A percentile compares a stretch with the other conserved stretches of the same genome.
Conservation (phyloP, 1,284 basidiomycete genomes). For the Cutaneotrichosporon sp. region DNA sequence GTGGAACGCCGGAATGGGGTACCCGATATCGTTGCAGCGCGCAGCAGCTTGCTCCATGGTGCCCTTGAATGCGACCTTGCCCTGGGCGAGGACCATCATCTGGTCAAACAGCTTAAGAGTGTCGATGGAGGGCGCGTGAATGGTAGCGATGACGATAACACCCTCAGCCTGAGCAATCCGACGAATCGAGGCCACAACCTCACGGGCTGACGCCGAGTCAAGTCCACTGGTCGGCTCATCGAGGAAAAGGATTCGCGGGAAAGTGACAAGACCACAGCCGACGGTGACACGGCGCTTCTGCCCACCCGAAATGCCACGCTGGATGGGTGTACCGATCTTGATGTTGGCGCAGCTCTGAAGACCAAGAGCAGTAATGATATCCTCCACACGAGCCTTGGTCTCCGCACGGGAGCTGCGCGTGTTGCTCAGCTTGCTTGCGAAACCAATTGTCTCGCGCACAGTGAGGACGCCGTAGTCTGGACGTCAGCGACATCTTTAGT, state of each 20-base stretch:
- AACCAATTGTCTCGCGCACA: conserved; percentile 34
- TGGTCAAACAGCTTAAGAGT: conserved; percentile 45
- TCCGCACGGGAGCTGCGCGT: conserved; percentile 15
- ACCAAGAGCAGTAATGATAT: conserved; percentile 19
- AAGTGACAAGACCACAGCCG: conserved; percentile 43
- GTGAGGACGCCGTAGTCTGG: conserved; percentile 47
- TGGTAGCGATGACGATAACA: conserved; percentile 39
- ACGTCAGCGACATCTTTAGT: not conserved
- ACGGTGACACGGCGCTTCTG: conserved; percentile 46
- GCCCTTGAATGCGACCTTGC: conserved; percentile 34
- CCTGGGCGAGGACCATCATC: conserved; percentile 38
- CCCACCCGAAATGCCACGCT: conserved; percentile 48
- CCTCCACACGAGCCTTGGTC: conserved; percentile 12
- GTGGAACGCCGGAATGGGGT: conserved; percentile 20
- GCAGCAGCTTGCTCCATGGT: conserved; percentile 7
- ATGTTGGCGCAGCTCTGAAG: conserved; percentile 9
- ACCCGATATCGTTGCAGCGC: conserved; percentile 21
- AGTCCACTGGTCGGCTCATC: conserved; percentile 47
- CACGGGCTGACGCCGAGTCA: conserved; percentile 21
- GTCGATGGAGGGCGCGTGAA: conserved; percentile 47
- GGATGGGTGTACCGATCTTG: conserved; percentile 47
- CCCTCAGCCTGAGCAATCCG: conserved; percentile 14
- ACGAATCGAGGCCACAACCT: conserved; percentile 17
- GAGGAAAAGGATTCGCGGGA: conserved; percentile 46
- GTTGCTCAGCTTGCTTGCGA: conserved; percentile 8